phyloP scores from a whole-genome alignment of 192 early-diverging fungal species.

The Phycomyces blakesleeanus region DNA sequence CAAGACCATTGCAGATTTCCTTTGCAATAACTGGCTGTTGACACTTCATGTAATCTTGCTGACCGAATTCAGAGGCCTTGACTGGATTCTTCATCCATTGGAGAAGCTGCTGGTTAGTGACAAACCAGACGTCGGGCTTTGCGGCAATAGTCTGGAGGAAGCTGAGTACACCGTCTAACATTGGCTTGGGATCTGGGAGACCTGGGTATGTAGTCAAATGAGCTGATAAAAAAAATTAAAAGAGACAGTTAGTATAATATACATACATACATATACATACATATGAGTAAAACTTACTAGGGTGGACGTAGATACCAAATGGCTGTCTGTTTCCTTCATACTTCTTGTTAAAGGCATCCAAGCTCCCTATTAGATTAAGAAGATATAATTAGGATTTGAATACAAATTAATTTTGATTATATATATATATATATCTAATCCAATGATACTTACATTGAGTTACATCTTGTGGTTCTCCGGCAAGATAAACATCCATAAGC shows the following conservation, averaged over 20 bases:
- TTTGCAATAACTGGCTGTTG: slow-evolving; percentile 45
- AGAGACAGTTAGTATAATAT: neutral
- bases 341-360: slow-evolving; percentile 41
- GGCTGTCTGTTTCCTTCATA: slow-evolving; percentile 48
- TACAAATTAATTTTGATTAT: too few relatives aligned
- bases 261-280: too few relatives aligned
- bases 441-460: slow-evolving; percentile 32
- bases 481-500: slow-evolving; percentile 50
- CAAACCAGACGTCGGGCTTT: slow-evolving; percentile 65
- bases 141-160: slow-evolving; percentile 47
- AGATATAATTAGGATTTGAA: neutral
- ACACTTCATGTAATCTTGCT: slow-evolving; percentile 65
- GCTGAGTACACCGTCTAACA: slow-evolving; percentile 26
- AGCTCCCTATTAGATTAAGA: slow-evolving; percentile 21
- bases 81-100: slow-evolving; percentile 77
- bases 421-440: neutral
- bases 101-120: slow-evolving; percentile 65
- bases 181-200: slow-evolving; percentile 15
- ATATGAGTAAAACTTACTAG: slow-evolving; percentile 35
- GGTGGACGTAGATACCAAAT: slow-evolving; percentile 49
- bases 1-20: slow-evolving; percentile 71
- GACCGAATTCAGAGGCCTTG: slow-evolving; percentile 53
- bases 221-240: slow-evolving; percentile 36
- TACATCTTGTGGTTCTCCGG: slow-evolving; percentile 34
- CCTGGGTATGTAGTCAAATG: slow-evolving; percentile 34